Evolutionary conservation across 805 yeast genomes (phyloP).

Genomic region (Barnettozyma sucrosica): DNA sequence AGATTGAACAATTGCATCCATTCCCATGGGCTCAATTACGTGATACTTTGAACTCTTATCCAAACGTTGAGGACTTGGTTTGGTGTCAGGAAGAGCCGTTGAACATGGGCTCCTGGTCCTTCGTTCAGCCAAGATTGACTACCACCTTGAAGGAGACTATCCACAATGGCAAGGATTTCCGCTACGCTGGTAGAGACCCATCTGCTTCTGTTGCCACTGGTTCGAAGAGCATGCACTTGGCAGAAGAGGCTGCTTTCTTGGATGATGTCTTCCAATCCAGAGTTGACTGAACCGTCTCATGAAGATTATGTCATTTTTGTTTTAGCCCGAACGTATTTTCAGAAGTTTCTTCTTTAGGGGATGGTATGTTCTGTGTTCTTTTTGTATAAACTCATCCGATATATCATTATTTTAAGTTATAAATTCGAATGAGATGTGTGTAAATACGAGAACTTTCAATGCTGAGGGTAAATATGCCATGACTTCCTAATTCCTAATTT

Average conservation of each 20-base stretch:
- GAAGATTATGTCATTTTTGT: background rate
- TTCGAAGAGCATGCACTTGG: constrained; percentile 76
- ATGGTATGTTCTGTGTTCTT: background rate
- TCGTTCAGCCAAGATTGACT: constrained; percentile 73
- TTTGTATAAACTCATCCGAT: constrained; percentile 1
- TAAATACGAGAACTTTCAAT: too few relatives aligned
- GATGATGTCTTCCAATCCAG: constrained; percentile 56
- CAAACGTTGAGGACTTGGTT: constrained; percentile 79
- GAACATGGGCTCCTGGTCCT: constrained; percentile 90
- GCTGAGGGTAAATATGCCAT: too few relatives aligned
- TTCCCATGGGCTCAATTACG: constrained; percentile 96
- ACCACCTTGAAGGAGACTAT: constrained; percentile 72
- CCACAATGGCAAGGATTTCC: constrained; percentile 50
- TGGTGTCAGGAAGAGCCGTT: constrained; percentile 99
- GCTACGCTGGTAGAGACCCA: constrained; percentile 98
- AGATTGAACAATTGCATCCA: constrained; percentile 94
- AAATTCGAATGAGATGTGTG: background rate
- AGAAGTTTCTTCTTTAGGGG: background rate
- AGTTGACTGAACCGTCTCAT: constrained; percentile 3
- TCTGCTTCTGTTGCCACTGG: constrained; percentile 99
- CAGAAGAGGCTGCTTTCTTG: constrained; percentile 86
- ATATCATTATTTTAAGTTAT: background rate
- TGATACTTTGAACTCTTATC: constrained; percentile 75
- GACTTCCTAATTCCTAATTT: background rate
- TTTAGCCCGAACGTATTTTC: background rate